Evolutionary conservation across 2,329 filamentous ascomycete species (phyloP), one percentile per base, ranked within the genome.

Genomic region (Shiraia bambusicola): DNA sequence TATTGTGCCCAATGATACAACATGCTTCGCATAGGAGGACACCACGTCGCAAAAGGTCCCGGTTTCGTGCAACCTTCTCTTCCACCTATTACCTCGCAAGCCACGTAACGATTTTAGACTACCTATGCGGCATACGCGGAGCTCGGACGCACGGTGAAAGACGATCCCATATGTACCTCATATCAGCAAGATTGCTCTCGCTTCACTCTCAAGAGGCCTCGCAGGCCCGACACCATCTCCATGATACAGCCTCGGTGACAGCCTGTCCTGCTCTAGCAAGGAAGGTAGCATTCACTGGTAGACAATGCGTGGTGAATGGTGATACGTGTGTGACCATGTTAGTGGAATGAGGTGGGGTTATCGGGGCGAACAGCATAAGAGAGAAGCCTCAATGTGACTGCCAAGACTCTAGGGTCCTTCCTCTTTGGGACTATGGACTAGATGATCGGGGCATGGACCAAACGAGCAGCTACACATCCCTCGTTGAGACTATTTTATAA

Each of bases 371-470:
- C 46, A 41, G 45, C 48, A 44, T 44, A 45, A 41, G 50, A 16
- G 37, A 45, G 33, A 41, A 38, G 43, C 32, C 15, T 37, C 31
- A 39, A 44, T 53, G 49, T 46, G 41, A 55, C 55, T 49, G 56
- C 56, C 57, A 56, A 58, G 49, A 35, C 48, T 42, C 56, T 53
- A 56, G 41, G 30, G 39, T 28, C 57, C 56, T 60, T 58, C 56
- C 52, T 57, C 26, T 45, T 58, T 49, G 34, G 53, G 53, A 38
- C 38, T 29, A 26, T 55, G 34, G 40, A 42, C 48, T 39, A 39
- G 28, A n/a, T n/a, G 37, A 34, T 40, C 37, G 37, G 37, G 24
- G 28, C 28, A 8, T 32, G 12, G 25, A 34, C 50, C 49, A 52
- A 56, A 54, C 49, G 50, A 48, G 51, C 49, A 51, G 50, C 49